Conservation (phyloP, 345 rosid species). For the Psidium friedrichsthalianum region DNA sequence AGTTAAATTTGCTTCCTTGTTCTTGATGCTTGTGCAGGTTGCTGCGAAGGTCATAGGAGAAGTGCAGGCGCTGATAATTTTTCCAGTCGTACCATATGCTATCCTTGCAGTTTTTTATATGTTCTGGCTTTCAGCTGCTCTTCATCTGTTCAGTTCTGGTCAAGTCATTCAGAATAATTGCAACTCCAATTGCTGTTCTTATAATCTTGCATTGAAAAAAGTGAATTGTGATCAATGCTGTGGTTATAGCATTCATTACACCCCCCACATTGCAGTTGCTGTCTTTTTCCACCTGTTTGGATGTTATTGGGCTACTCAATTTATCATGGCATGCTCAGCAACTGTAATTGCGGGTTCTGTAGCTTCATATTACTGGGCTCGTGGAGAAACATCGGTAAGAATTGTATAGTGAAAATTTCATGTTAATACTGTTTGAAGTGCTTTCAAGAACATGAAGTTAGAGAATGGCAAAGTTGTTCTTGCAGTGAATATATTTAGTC, state of each 20-base stretch:
- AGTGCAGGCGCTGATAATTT: constrained; percentile 87
- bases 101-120: constrained; percentile 83
- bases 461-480: not conserved
- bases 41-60: constrained; percentile 99
- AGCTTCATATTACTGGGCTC: constrained; percentile 95
- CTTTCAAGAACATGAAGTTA: not conserved
- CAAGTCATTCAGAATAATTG: constrained; percentile 70
- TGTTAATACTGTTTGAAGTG: not conserved
- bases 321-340: constrained; percentile 69
- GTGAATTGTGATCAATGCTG: constrained; percentile 90
- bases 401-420: not conserved
- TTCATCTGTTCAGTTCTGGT: constrained; percentile 90
- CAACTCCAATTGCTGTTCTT: constrained; percentile 78
- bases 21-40: constrained; percentile 37
- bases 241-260: constrained; percentile 78
- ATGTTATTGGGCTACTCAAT: constrained; percentile 96
- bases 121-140: constrained; percentile 92
- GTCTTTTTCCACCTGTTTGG: constrained; percentile 92
- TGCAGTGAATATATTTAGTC: not conserved
- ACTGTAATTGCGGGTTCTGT: constrained; percentile 92
- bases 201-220: constrained; percentile 62
- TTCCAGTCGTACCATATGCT: constrained; percentile 66
- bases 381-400: constrained; percentile 77
- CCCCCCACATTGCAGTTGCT: constrained; percentile 84
- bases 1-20: not conserved